Conservation (phyloP, 106 monocot species). For the Vanilla planifolia region DNA sequence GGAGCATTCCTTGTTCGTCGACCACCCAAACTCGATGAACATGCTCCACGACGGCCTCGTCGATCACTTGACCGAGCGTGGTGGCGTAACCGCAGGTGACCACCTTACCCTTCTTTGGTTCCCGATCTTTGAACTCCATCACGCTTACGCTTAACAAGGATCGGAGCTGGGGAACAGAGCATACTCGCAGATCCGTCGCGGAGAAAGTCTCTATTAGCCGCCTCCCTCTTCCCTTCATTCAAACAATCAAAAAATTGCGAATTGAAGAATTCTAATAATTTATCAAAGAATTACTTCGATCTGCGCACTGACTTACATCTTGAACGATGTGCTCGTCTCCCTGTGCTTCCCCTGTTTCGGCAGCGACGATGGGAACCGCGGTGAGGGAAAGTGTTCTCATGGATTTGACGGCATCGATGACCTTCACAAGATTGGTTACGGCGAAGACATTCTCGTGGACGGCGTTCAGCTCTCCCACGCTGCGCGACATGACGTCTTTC, state of each 20-base stretch:
- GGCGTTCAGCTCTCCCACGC: slow-evolving; percentile 30
- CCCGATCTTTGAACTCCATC: slow-evolving; percentile 39
- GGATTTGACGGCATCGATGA: slow-evolving; percentile 45
- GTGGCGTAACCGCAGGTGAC: slow-evolving; percentile 45
- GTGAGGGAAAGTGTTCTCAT: slow-evolving; percentile 40
- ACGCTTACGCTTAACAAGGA: slow-evolving; percentile 28
- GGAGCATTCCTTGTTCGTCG: slow-evolving; percentile 30
- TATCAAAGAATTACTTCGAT: too few relatives aligned
- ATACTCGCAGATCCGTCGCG: slow-evolving; percentile 45
- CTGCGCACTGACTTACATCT: slow-evolving; percentile 45
- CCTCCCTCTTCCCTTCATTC: slow-evolving; percentile 56
- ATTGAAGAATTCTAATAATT: too few relatives aligned
- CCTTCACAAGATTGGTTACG: slow-evolving; percentile 28
- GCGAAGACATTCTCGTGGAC: slow-evolving; percentile 42
- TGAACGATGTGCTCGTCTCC: slow-evolving; percentile 19
- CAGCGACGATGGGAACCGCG: slow-evolving; percentile 54
- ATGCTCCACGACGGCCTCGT: slow-evolving; percentile 21
- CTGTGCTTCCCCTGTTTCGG: slow-evolving; percentile 12
- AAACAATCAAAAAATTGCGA: not conserved
- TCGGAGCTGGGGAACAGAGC: slow-evolving; percentile 38
- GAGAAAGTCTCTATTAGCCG: slow-evolving; percentile 55
- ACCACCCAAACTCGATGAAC: slow-evolving; percentile 85
- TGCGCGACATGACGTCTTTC: slow-evolving; percentile 30
- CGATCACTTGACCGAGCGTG: slow-evolving; percentile 41
- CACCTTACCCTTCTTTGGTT: not conserved